Base-by-base conservation (phyloP, 495 filamentous ascomycete genomes). In the Saxophila tyrrhenica region DNA sequence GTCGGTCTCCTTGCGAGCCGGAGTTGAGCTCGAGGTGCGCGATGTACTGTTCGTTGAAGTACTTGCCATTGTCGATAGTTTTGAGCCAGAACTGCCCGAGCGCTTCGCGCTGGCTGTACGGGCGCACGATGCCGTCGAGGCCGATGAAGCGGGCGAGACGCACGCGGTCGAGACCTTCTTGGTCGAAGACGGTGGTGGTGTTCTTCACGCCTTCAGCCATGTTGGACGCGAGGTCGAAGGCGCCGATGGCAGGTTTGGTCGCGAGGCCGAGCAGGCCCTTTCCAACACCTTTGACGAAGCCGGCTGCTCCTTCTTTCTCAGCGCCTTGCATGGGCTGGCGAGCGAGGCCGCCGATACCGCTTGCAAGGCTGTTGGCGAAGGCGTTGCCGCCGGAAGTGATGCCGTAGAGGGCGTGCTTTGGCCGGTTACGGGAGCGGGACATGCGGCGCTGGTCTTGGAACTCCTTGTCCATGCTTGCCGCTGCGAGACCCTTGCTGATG, bases 71-170 rank as follows among this genome's bases (percentile, higher is more conserved):
- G 64, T 97, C 94, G 1, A 92, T 77, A 20, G 94, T 94, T 74
- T 98, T 98, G 60, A 98, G 81, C 92, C 92, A 98, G 73, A 90
- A 94, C 68, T 98, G 92, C 9, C 92, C 92, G 15, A 98, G 81
- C 0, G 92, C 89, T 73, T 98, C 92, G 16, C 92, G 87, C 67
- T 97, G 90, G 15, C 81, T 88, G 74, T 95, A 98, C 5, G 92
- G 94, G 5, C 92, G 84, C 19, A 98, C 89, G 54, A 97, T 85
- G 32, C 90, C 92, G 65, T 97, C 92, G 38, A 82, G 78, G 19
- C 87, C 86, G 54, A 98, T 86, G 71, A 94, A 94, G 41, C 92
- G 84, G 5, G 92, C 85, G 22, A 95, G 75, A 25, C 92, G 85
- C 17, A 97, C 89, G 51, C 94, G 86, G 59, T 98, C 92, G 5